Percentiles rank a stretch among this genome's conserved stretches.
Evolutionary conservation across 1,284 basidiomycete genomes (phyloP).

Genomic region (Lignosus rhinocerotis): DNA sequence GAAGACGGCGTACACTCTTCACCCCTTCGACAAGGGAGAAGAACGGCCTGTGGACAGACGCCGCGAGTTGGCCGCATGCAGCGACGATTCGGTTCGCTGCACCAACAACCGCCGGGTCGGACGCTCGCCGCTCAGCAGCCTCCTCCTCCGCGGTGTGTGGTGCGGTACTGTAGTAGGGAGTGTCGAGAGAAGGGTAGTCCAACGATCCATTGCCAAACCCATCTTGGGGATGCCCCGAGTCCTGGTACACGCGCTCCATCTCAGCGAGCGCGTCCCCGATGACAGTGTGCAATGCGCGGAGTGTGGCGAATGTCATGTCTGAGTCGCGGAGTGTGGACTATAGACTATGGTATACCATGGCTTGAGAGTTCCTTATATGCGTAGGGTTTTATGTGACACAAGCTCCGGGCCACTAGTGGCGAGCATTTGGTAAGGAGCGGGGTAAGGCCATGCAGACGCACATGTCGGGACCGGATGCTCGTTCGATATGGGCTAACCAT

Average conservation of each 20-base stretch:
- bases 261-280: constrained; percentile 67
- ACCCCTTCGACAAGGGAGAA: constrained; percentile 63
- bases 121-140: constrained; percentile 15
- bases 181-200: constrained; percentile 64
- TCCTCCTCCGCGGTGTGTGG: constrained; percentile 8
- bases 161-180: constrained; percentile 45
- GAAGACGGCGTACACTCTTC: constrained; percentile 52
- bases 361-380: background rate
- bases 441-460: too few species aligned
- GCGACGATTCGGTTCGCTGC: constrained; percentile 65
- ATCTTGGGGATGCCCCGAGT: constrained; percentile 31
- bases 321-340: constrained; percentile 23
- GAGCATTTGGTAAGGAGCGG: too few species aligned
- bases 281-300: constrained; percentile 64
- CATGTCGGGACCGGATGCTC: too few species aligned
- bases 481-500: too few species aligned
- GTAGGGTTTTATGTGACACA: background rate
- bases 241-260: constrained; percentile 58
- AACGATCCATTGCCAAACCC: constrained; percentile 46
- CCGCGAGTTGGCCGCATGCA: constrained; percentile 63
- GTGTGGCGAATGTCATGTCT: constrained; percentile 61
- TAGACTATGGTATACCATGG: background rate
- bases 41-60: constrained; percentile 64
- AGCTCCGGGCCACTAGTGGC: too few species aligned
- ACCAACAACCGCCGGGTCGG: constrained; percentile 47